Conservation (phyloP, 306 rosid species). For the Purshia tridentata region DNA sequence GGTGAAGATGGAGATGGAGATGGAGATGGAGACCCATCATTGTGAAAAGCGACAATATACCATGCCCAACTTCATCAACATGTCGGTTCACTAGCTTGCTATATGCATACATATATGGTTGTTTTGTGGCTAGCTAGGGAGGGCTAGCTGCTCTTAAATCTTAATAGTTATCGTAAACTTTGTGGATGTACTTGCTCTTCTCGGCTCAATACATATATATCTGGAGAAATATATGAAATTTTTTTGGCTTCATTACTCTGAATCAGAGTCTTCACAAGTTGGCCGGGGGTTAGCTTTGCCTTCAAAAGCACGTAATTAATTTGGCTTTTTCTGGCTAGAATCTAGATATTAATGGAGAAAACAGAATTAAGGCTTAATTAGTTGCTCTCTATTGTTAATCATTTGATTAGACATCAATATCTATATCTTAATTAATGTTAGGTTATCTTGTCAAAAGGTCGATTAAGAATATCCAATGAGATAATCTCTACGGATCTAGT, state of each 20-base stretch:
- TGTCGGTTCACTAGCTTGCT: not conserved
- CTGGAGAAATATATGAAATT: not conserved
- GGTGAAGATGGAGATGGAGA: not conserved
- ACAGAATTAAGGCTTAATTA: constrained; percentile 5
- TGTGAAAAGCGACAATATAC: not conserved
- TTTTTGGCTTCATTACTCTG: not conserved
- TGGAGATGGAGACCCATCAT: constrained; percentile 10
- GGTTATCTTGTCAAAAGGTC: constrained; percentile 15
- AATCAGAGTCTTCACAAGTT: not conserved
- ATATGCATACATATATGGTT: not conserved
- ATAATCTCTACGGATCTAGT: constrained; percentile 12
- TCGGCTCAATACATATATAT: not conserved
- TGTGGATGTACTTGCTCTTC: not conserved
- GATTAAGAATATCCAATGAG: not conserved
- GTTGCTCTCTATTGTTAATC: constrained; percentile 30
- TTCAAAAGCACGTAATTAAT: not conserved
- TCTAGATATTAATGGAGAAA: constrained; percentile 16
- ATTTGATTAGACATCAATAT: constrained; percentile 40
- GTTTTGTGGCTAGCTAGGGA: too few relatives aligned
- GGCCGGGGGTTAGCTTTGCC: not conserved
- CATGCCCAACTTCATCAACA: not conserved
- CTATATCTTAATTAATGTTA: constrained; percentile 37
- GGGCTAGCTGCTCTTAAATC: not conserved
- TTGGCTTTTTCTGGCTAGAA: constrained; percentile 28
- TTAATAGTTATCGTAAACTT: too few relatives aligned